Conservation (phyloP, 2,329 filamentous ascomycete species). For the Proliferodiscus dingleyae region DNA sequence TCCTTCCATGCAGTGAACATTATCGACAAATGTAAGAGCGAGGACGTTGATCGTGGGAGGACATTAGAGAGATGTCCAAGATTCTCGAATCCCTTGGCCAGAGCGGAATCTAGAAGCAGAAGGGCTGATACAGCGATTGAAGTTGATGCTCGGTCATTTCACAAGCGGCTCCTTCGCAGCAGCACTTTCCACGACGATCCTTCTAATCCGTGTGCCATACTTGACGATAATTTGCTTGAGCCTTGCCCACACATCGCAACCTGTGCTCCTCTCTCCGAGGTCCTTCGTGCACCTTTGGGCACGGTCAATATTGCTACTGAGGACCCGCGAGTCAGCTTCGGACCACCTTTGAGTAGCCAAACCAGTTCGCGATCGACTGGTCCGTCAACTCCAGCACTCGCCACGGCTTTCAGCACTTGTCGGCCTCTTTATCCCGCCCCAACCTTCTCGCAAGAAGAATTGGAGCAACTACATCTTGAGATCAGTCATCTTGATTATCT, state of each 20-base stretch:
- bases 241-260: slow-evolving; percentile 23
- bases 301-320: not conserved
- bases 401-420: slow-evolving; percentile 14
- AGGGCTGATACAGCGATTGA: slow-evolving; percentile 22
- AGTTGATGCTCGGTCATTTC: slow-evolving; percentile 21
- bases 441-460: slow-evolving; percentile 6
- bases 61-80: slow-evolving; percentile 17
- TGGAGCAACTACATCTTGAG: slow-evolving; percentile 2
- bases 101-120: slow-evolving; percentile 23
- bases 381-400: slow-evolving; percentile 3
- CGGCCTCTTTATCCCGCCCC: slow-evolving; percentile 10
- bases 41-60: slow-evolving; percentile 22
- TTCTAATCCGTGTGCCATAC: slow-evolving; percentile 20
- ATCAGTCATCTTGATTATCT: slow-evolving; percentile 12
- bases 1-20: not conserved
- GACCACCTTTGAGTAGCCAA: not conserved
- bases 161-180: slow-evolving; percentile 24
- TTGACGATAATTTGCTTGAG: slow-evolving; percentile 30
- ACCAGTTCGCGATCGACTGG: not conserved
- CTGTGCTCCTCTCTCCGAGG: slow-evolving; percentile 23
- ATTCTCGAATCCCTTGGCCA: slow-evolving; percentile 22
- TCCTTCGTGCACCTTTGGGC: slow-evolving; percentile 14
- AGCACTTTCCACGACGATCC: slow-evolving; percentile 28
- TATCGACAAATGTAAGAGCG: slow-evolving; percentile 13
- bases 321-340: not conserved